Evolutionary conservation across 176 grass and related monocot genomes (phyloP).

Genomic region (Urochloa ruziziensis): DNA sequence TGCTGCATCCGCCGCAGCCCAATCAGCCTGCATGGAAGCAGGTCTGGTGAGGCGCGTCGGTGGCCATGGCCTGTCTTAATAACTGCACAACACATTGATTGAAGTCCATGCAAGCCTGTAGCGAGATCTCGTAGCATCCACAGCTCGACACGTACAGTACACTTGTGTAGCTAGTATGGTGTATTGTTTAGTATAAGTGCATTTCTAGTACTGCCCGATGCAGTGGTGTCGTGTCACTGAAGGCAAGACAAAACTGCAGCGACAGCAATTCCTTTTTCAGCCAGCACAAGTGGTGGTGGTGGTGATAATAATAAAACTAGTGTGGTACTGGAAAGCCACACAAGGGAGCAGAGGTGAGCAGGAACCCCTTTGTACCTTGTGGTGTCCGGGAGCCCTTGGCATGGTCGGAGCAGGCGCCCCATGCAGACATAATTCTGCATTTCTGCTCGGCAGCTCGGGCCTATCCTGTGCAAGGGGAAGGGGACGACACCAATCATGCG

Average conservation of each 20-base stretch:
- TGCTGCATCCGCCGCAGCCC: neutral
- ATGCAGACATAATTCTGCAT: conserved; percentile 22
- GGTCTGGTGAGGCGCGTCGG: neutral
- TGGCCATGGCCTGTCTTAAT: conserved; percentile 15
- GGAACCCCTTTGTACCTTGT: conserved; percentile 30
- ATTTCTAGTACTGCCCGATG: neutral
- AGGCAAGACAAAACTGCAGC: conserved; percentile 48
- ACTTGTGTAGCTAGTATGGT: neutral
- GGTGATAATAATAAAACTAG: neutral
- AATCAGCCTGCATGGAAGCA: neutral
- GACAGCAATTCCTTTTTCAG: conserved; percentile 10
- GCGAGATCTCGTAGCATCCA: conserved; percentile 19
- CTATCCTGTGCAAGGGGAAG: neutral
- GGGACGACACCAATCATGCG: conserved; percentile 23
- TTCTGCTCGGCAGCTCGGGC: too few species aligned
- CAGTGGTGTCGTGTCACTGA: conserved; percentile 4
- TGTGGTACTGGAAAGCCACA: neutral
- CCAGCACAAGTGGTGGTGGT: neutral
- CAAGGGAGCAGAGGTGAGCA: neutral
- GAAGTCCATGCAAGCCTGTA: conserved; percentile 14
- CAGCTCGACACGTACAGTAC: too few species aligned
- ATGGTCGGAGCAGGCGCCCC: conserved; percentile 23
- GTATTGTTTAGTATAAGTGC: neutral
- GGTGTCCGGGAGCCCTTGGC: conserved; percentile 38
- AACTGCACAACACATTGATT: neutral